phyloP scores from a whole-genome alignment of 371 early-diverging fungal genomes.

The Chytridiales sp. region DNA sequence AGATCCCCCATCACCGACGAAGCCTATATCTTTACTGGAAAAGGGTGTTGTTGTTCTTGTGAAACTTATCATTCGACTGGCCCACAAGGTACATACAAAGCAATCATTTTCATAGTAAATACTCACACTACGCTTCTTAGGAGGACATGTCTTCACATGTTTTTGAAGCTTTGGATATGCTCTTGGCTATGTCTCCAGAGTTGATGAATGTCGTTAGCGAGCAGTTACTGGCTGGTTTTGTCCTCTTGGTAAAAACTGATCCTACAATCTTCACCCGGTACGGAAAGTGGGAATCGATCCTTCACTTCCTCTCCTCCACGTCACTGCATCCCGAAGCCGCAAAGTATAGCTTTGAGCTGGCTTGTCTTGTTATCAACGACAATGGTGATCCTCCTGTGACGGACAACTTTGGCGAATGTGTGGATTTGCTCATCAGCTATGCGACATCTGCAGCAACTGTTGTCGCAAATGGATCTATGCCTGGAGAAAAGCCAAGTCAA shows the following conservation, averaged over 20 bases:
- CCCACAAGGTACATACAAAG: constrained; percentile 56
- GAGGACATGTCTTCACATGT: constrained; percentile 46
- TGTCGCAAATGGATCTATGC: constrained; percentile 24
- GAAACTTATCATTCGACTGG: constrained; percentile 67
- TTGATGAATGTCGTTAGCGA: constrained; percentile 69
- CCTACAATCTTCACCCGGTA: constrained; percentile 24
- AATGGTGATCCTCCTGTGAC: constrained; percentile 40
- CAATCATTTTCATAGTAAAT: not conserved
- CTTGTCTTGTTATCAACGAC: constrained; percentile 53
- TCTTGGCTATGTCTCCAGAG: constrained; percentile 64
- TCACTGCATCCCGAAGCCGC: constrained; percentile 60
- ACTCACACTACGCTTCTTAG: not conserved
- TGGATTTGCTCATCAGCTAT: constrained; percentile 57
- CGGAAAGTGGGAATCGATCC: constrained; percentile 50
- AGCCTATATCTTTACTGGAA: constrained; percentile 52
- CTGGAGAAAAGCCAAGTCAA: not conserved
- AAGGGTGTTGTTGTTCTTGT: constrained; percentile 75
- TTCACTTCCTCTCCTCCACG: constrained; percentile 53
- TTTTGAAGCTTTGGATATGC: constrained; percentile 59
- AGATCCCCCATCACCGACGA: not conserved
- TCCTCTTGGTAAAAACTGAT: constrained; percentile 61
- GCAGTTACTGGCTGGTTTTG: constrained; percentile 79
- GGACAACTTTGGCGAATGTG: constrained; percentile 68
- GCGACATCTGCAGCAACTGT: constrained; percentile 44
- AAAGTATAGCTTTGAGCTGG: constrained; percentile 58